These are phyloP conservation scores for Cryptosporidium xiaoi DNA, from an alignment of 169 alveolate species.

Conservation along the genomic window DNA sequence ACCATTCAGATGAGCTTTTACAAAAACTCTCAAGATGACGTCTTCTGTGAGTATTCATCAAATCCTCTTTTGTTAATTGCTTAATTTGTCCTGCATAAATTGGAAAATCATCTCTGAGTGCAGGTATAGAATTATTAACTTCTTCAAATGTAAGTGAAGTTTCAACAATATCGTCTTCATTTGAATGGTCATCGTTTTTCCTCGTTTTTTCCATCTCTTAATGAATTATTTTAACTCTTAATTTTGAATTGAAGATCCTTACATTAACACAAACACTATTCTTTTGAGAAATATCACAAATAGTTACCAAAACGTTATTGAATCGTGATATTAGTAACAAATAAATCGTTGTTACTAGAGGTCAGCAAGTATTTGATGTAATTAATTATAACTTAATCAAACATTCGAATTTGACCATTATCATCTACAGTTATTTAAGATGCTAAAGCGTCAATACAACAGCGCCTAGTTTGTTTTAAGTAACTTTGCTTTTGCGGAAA, in stretches of 20 bases:
- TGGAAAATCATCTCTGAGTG: slow-evolving; percentile 77
- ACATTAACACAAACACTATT: not conserved
- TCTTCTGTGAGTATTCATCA: slow-evolving; percentile 78
- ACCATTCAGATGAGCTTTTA: slow-evolving; percentile 80
- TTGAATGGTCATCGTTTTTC: slow-evolving; percentile 1
- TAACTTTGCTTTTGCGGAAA: too few species aligned
- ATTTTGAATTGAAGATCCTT: not conserved
- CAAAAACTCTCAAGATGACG: slow-evolving; percentile 78
- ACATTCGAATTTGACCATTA: too few species aligned
- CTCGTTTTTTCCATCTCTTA: slow-evolving; percentile 12
- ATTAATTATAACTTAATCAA: too few species aligned
- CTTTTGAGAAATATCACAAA: too few species aligned
- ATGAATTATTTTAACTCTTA: not conserved
- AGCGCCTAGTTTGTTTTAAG: too few species aligned
- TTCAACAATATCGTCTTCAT: not conserved
- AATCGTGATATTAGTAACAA: too few species aligned
- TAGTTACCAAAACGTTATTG: too few species aligned
- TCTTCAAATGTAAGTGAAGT: slow-evolving; percentile 51
- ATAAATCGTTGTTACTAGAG: too few species aligned
- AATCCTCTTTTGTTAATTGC: slow-evolving; percentile 75
- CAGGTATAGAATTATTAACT: slow-evolving; percentile 76
- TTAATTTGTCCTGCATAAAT: slow-evolving; percentile 80
- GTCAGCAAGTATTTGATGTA: too few species aligned
- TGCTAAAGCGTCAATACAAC: too few species aligned
- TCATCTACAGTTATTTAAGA: too few species aligned